phyloP scores from a whole-genome alignment of 495 filamentous ascomycete species.

The Aspergillus campestris region DNA sequence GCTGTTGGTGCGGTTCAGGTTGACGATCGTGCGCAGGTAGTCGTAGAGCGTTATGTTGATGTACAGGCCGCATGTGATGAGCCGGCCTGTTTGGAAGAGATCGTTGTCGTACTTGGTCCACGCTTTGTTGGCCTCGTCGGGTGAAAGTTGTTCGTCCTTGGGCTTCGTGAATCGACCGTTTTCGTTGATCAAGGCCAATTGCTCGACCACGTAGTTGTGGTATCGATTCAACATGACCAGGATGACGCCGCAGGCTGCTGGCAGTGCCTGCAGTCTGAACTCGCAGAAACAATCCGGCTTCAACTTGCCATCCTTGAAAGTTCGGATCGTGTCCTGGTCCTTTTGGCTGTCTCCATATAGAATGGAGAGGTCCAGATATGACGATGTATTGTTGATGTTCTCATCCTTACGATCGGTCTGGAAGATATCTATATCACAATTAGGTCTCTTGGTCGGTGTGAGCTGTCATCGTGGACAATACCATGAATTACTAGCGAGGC shows the following conservation, averaged over 20 bases:
- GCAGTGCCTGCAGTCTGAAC: constrained; percentile 36
- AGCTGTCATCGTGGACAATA: not conserved
- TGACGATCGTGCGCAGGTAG: constrained; percentile 79
- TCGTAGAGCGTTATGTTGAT: constrained; percentile 61
- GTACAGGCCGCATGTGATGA: constrained; percentile 28
- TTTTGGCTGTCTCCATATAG: constrained; percentile 43
- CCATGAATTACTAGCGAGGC: constrained; percentile 44
- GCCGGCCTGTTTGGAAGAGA: constrained; percentile 31
- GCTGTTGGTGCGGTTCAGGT: constrained; percentile 65
- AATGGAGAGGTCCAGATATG: constrained; percentile 48
- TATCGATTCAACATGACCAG: constrained; percentile 34
- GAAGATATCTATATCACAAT: constrained; percentile 31
- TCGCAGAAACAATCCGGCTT: constrained; percentile 49
- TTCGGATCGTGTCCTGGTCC: constrained; percentile 40
- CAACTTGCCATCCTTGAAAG: constrained; percentile 36
- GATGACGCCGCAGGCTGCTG: constrained; percentile 38
- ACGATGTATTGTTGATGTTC: constrained; percentile 42
- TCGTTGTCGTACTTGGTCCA: constrained; percentile 25
- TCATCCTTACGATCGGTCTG: constrained; percentile 33
- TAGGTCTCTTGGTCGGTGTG: not conserved
- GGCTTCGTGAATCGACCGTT: constrained; percentile 24
- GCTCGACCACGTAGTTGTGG: constrained; percentile 32
- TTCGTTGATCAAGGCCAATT: constrained; percentile 31
- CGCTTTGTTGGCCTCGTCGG: not conserved
- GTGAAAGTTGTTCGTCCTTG: not conserved